Conservation (phyloP, 805 yeast species). For the Spathaspora gorwiae region DNA sequence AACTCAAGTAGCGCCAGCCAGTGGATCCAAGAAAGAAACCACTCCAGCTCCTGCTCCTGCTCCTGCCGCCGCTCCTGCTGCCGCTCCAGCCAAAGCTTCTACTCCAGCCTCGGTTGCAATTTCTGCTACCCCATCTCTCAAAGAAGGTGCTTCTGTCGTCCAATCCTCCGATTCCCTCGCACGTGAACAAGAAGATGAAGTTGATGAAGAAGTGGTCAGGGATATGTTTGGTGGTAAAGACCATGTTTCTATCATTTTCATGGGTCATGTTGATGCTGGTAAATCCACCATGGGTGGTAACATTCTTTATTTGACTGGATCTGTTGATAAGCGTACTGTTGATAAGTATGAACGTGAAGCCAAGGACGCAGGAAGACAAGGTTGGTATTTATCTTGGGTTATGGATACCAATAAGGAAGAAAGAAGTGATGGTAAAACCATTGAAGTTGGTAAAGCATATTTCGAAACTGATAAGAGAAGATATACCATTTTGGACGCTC, state of each 20-base stretch:
- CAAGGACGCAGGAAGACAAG: conserved; percentile 98
- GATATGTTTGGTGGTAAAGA: conserved; percentile 98
- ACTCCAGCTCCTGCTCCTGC: conserved; percentile 6
- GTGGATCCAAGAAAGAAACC: conserved; percentile 7
- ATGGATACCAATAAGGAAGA: conserved; percentile 99
- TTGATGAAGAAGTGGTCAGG: conserved; percentile 81
- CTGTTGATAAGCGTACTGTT: conserved; percentile 97
- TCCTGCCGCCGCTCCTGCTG: conserved; percentile 10
- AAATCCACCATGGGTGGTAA: conserved; percentile 99
- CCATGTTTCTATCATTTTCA: conserved; percentile 92
- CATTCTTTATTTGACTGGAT: conserved; percentile 85
- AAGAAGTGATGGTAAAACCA: conserved; percentile 98
- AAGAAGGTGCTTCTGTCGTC: conserved; percentile 10
- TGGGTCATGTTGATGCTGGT: conserved; percentile 99
- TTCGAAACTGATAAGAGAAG: conserved; percentile 98
- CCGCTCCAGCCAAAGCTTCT: conserved; percentile 4
- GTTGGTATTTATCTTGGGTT: conserved; percentile 99
- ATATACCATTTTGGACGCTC: conserved; percentile 97
- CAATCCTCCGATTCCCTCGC: conserved; percentile 46
- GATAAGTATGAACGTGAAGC: conserved; percentile 98
- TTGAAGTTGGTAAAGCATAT: conserved; percentile 96
- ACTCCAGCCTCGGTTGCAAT: conserved; percentile 10
- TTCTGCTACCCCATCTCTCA: conserved; percentile 11
- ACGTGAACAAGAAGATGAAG: conserved; percentile 71
- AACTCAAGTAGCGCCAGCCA: conserved; percentile 12